Evolutionary conservation across 2,329 filamentous ascomycete genomes (phyloP).

Genomic region (Arthroderma sp.): DNA sequence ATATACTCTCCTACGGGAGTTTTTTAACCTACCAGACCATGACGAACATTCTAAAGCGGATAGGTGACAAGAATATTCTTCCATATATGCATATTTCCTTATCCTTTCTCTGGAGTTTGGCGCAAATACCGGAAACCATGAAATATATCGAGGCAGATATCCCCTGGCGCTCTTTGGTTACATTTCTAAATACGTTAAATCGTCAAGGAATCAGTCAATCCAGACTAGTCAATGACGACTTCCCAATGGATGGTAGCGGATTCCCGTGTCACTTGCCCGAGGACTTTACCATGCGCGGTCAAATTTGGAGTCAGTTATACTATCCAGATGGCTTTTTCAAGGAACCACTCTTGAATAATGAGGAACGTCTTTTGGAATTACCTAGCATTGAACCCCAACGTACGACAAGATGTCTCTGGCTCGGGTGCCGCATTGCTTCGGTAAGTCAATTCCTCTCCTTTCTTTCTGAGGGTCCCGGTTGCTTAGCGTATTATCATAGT

Average conservation of each 20-base stretch:
- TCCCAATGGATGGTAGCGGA: constrained; percentile 30
- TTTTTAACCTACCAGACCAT: constrained; percentile 32
- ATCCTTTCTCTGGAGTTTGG: constrained; percentile 37
- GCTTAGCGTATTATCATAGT: too few species aligned
- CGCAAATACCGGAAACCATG: constrained; percentile 25
- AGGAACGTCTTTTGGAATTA: constrained; percentile 40
- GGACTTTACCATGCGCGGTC: constrained; percentile 45
- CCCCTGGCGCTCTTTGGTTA: constrained; percentile 39
- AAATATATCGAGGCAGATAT: constrained; percentile 30
- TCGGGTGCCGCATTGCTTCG: constrained; percentile 32
- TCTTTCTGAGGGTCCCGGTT: too few species aligned
- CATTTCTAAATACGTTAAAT: constrained; percentile 42
- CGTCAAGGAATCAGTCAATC: constrained; percentile 23
- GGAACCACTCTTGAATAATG: constrained; percentile 37
- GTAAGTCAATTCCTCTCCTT: too few species aligned
- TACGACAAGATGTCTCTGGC: constrained; percentile 39
- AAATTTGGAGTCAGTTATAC: constrained; percentile 38
- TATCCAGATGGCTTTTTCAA: constrained; percentile 42
- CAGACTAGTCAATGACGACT: constrained; percentile 26
- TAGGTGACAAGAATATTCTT: constrained; percentile 39
- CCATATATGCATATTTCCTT: constrained; percentile 44
- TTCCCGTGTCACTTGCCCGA: constrained; percentile 41
- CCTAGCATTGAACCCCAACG: constrained; percentile 36
- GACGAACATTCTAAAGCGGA: constrained; percentile 32
- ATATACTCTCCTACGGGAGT: constrained; percentile 25